Base-by-base conservation (phyloP, 2,329 filamentous ascomycete species). In the Penicillium vulpinum region DNA sequence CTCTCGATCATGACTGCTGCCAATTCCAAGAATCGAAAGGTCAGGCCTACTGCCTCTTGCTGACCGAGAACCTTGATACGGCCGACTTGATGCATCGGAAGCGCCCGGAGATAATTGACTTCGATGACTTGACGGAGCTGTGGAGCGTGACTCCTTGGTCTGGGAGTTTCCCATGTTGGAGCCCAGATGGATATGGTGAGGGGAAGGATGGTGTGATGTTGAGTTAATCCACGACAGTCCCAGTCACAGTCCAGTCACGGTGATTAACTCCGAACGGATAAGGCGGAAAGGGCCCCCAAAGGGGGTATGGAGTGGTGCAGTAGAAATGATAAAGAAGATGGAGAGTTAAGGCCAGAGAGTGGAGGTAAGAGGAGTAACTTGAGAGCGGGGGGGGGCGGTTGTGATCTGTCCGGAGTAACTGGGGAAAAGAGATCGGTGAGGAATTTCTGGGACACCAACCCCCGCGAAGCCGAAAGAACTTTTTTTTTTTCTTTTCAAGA, bases 1-100 rank as follows among this genome's bases (percentile, higher is more conserved):
- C 62, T 84, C 81, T 66, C 80, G 74, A 58, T 84, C 79, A 62
- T 74, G 67, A 63, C 69, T 75, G 53, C 77, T 73, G 39, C 80
- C 79, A 10, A 88, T 76, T 54, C 83, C 82, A 31, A 87, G 78
- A 60, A 87, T 81, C 1, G 83, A 83, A 33, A 87, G 75, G 63
- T 88, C 84, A 40, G 80, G 81, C 54, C 84, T 75, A 73, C 82
- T 85, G 29, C 79, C 77, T 62, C 84, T 78, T 51, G 78, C 78
- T 53, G 74, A 76, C 50, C 82, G 74, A 39, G 78, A 75, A 58
- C 70, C 74, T 51, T 69, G 66, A 36, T 70, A 62, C 60, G 68
- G 54, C 51, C 72, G 60, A 59, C 61, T 60, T 68, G 74, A 26
- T 62, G 69, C n/a, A 57, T 70, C 62, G 43, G 64, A 67, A 55